A percentile compares a stretch with the other conserved stretches of the same genome.
phyloP scores from a whole-genome alignment of 2,329 filamentous ascomycete genomes.

The Colletotrichum kahawae region DNA sequence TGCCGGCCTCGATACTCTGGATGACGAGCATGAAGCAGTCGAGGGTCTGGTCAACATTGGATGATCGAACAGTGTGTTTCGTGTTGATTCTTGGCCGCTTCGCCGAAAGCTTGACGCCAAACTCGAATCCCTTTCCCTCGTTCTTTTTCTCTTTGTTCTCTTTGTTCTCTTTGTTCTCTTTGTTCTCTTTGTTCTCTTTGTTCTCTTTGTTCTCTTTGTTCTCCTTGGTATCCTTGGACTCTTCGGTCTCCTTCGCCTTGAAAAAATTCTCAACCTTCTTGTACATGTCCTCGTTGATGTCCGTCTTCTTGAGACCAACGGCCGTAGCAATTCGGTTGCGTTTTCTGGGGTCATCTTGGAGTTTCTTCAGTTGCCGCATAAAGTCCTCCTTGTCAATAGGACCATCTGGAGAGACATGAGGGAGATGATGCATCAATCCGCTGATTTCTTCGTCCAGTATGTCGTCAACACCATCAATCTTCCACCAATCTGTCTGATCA shows the following conservation, averaged over 20 bases:
- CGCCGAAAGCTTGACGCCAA: slow-evolving; percentile 20
- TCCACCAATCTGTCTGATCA: slow-evolving; percentile 1
- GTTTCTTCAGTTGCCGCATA: background rate
- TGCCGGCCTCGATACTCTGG: slow-evolving; percentile 20
- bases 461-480: background rate
- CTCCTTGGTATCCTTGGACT: background rate
- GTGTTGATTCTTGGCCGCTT: background rate
- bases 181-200: background rate
- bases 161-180: background rate
- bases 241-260: background rate
- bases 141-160: background rate
- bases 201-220: background rate
- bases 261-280: background rate
- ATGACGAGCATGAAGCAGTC: slow-evolving; percentile 24
- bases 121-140: slow-evolving; percentile 20
- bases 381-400: background rate
- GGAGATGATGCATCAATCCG: background rate
- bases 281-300: background rate
- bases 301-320: background rate
- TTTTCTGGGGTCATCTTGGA: background rate
- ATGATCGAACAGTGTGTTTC: background rate
- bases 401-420: background rate
- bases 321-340: background rate
- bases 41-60: slow-evolving; percentile 23
- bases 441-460: background rate